Evolutionary conservation across 371 early-diverging fungal species (phyloP).

Genomic region (Mycotypha africana): DNA sequence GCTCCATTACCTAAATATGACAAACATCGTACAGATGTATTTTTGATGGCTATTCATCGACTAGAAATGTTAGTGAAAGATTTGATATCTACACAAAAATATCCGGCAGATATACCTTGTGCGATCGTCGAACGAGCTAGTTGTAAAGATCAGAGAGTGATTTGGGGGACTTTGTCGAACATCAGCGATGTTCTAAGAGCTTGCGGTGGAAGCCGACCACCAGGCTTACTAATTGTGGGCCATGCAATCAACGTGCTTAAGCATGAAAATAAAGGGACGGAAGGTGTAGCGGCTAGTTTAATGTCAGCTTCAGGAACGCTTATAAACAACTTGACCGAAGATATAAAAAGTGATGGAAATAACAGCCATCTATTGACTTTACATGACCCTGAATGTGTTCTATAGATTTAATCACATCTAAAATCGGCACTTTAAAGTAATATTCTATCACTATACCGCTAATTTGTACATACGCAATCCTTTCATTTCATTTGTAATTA

Average conservation of each 20-base stretch:
- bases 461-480: no score
- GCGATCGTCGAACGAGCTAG: slow-evolving; percentile 77
- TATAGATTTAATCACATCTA: no score
- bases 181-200: slow-evolving; percentile 62
- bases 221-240: slow-evolving; percentile 69
- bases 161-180: slow-evolving; percentile 51
- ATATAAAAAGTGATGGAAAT: no score
- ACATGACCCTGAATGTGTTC: slow-evolving; percentile 42
- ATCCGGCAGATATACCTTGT: slow-evolving; percentile 61
- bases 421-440: no score
- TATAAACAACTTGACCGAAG: no score
- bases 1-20: slow-evolving; percentile 60
- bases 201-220: slow-evolving; percentile 66
- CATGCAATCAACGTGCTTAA: slow-evolving; percentile 47
- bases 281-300: slow-evolving; percentile 31
- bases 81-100: slow-evolving; percentile 44
- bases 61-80: slow-evolving; percentile 54
- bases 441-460: no score
- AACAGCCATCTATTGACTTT: slow-evolving; percentile 17
- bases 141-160: slow-evolving; percentile 63
- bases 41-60: slow-evolving; percentile 84
- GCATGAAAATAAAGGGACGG: slow-evolving; percentile 21
- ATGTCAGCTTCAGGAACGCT: slow-evolving; percentile 17
- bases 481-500: no score
- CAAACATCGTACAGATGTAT: slow-evolving; percentile 72